phyloP scores from a whole-genome alignment of 805 yeast species.

The Spencermartinsiella europaea region DNA sequence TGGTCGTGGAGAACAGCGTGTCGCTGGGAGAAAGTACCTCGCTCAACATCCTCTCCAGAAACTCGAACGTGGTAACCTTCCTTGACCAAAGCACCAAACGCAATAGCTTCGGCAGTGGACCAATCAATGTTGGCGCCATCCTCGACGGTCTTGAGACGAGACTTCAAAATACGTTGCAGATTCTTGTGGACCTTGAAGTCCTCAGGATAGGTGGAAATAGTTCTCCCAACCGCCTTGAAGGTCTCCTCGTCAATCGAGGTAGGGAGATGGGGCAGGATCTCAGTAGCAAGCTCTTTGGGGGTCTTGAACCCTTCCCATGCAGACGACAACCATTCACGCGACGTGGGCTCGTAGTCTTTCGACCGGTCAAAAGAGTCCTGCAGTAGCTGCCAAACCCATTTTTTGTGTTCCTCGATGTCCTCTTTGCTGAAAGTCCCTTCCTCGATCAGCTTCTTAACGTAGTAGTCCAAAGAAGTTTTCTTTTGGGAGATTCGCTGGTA shows the following conservation, averaged over 20 bases:
- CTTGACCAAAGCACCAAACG: slow-evolving; percentile 83
- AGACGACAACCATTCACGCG: slow-evolving; percentile 96
- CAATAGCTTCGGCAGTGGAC: slow-evolving; percentile 99
- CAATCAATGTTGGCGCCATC: slow-evolving; percentile 94
- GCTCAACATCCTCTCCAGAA: slow-evolving; percentile 99
- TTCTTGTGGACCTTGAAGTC: slow-evolving; percentile 89
- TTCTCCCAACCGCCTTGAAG: slow-evolving; percentile 72
- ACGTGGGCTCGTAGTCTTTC: slow-evolving; percentile 83
- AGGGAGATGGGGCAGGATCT: slow-evolving; percentile 92
- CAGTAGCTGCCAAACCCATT: slow-evolving; percentile 94
- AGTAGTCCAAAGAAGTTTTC: slow-evolving; percentile 82
- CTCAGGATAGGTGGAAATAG: slow-evolving; percentile 78
- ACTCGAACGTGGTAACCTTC: slow-evolving; percentile 97
- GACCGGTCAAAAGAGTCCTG: slow-evolving; percentile 87
- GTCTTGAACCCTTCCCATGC: slow-evolving; percentile 99
- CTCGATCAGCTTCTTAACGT: slow-evolving; percentile 67
- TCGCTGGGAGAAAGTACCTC: slow-evolving; percentile 99
- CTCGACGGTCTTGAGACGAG: slow-evolving; percentile 81
- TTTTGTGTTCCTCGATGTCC: slow-evolving; percentile 92
- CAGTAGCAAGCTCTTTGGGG: slow-evolving; percentile 93
- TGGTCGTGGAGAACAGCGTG: slow-evolving; percentile 98
- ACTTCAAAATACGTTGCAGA: slow-evolving; percentile 86
- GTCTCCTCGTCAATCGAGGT: slow-evolving; percentile 74
- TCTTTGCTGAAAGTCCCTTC: slow-evolving; percentile 88
- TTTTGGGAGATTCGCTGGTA: slow-evolving; percentile 85